Evolutionary conservation across 2,329 filamentous ascomycete species (phyloP).

Genomic region (Leptoxyphium fumago): DNA sequence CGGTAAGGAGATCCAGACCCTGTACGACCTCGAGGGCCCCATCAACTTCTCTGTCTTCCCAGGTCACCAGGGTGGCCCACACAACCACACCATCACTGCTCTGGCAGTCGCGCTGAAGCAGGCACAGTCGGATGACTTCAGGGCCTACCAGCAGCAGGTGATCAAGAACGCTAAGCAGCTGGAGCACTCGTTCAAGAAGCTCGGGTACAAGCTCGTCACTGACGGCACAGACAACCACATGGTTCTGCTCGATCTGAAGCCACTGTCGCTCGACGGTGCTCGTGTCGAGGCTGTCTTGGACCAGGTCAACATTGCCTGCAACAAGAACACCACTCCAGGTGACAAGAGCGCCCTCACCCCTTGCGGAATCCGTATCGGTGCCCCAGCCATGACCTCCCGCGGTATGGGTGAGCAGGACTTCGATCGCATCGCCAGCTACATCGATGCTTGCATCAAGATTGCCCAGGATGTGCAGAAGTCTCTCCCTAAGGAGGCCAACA

Average conservation of each 20-base stretch:
- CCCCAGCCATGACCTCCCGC: constrained; percentile 91
- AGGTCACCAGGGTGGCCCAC: constrained; percentile 92
- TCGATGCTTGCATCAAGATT: constrained; percentile 76
- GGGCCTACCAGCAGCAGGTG: constrained; percentile 84
- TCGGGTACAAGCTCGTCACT: constrained; percentile 87
- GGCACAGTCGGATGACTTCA: constrained; percentile 79
- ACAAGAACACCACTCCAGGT: constrained; percentile 97
- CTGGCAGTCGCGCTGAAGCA: constrained; percentile 91
- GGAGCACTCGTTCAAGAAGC: constrained; percentile 54
- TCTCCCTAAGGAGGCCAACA: constrained; percentile 94
- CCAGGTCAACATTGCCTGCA: constrained; percentile 97
- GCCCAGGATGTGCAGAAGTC: constrained; percentile 72
- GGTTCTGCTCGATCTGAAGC: constrained; percentile 86
- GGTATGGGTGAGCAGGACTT: constrained; percentile 91
- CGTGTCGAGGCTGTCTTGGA: constrained; percentile 92
- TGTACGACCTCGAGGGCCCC: constrained; percentile 86
- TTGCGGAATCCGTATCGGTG: constrained; percentile 88
- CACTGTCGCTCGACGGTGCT: constrained; percentile 72
- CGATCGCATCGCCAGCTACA: constrained; percentile 76
- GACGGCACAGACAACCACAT: constrained; percentile 97
- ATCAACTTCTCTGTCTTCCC: constrained; percentile 99
- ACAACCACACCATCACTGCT: constrained; percentile 99
- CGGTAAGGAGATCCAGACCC: constrained; percentile 56
- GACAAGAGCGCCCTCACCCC: constrained; percentile 95
- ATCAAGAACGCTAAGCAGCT: constrained; percentile 86